A percentile compares a stretch with the other conserved stretches of the same genome.
These are phyloP conservation scores for Phylloporus sp. DNA, from an alignment of 768 basidiomycete species.

Conservation along the genomic window DNA sequence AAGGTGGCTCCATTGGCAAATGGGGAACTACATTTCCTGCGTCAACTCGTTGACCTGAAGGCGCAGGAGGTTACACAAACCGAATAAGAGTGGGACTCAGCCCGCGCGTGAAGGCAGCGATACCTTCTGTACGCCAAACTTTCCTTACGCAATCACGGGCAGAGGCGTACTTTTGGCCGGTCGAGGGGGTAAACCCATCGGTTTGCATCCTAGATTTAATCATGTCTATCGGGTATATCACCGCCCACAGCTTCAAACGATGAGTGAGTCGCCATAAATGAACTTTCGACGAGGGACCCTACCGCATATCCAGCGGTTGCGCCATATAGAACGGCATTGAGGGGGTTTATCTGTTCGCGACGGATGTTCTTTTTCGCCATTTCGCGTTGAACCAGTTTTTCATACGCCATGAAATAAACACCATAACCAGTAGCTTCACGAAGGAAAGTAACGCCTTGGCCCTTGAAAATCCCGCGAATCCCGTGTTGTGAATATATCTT, in stretches of 20 bases:
- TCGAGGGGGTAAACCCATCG: slow-evolving; percentile 73
- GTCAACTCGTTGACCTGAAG: slow-evolving; percentile 6
- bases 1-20: slow-evolving; percentile 98
- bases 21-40: slow-evolving; percentile 60
- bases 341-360: slow-evolving; percentile 72
- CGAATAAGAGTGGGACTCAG: slow-evolving; percentile 88
- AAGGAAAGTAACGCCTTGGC: slow-evolving; percentile 82
- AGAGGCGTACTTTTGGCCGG: slow-evolving; percentile 78
- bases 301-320: slow-evolving; percentile 92
- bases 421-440: slow-evolving; percentile 84
- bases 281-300: slow-evolving; percentile 29
- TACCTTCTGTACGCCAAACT: slow-evolving; percentile 81
- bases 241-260: slow-evolving; percentile 67
- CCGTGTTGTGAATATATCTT: slow-evolving; percentile 79
- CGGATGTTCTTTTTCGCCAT: slow-evolving; percentile 68
- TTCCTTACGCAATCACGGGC: slow-evolving; percentile 79
- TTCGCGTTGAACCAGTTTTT: slow-evolving; percentile 85
- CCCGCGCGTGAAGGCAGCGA: slow-evolving; percentile 86
- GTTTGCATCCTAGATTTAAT: slow-evolving; percentile 97
- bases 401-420: slow-evolving; percentile 88
- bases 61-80: slow-evolving; percentile 38
- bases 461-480: slow-evolving; percentile 85
- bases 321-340: slow-evolving; percentile 81
- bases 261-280: slow-evolving; percentile 6
- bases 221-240: slow-evolving; percentile 95